A percentile compares a stretch with the other conserved stretches of the same genome.
Evolutionary conservation across 2,329 filamentous ascomycete species (phyloP).

Genomic region (Knoxdaviesia capensis): DNA sequence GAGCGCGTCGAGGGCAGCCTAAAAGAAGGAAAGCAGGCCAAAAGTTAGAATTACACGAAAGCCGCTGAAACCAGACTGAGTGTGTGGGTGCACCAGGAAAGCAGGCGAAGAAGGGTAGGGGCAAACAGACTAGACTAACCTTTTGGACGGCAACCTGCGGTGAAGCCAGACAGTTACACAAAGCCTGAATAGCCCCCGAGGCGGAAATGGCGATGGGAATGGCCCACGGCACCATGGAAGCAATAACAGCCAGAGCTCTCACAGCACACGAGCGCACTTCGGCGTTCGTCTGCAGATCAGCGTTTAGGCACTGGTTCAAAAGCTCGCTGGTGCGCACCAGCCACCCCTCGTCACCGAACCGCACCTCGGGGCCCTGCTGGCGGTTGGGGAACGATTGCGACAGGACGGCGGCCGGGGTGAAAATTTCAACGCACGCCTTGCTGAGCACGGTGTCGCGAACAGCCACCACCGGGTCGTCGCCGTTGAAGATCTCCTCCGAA

Average conservation of each 20-base stretch:
- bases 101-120: too few species aligned
- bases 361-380: conserved; percentile 45
- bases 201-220: conserved; percentile 63
- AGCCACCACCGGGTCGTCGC: conserved; percentile 71
- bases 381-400: conserved; percentile 57
- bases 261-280: conserved; percentile 51
- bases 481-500: conserved; percentile 83
- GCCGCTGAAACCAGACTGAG: too few species aligned
- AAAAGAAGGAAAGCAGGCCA: neutral
- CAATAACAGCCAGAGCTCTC: conserved; percentile 57
- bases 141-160: conserved; percentile 55
- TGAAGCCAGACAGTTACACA: conserved; percentile 52
- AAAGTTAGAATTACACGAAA: neutral
- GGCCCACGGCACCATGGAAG: conserved; percentile 70
- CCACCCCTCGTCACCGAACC: conserved; percentile 74
- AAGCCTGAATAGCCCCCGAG: conserved; percentile 46
- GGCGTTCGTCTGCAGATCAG: conserved; percentile 41
- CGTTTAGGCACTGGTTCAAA: conserved; percentile 50
- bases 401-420: conserved; percentile 61
- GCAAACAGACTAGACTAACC: conserved; percentile 17
- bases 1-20: conserved; percentile 68
- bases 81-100: too few species aligned
- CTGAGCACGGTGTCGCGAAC: conserved; percentile 69
- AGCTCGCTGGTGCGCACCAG: conserved; percentile 56
- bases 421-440: conserved; percentile 81